Evolutionary conservation across 2,329 filamentous ascomycete genomes (phyloP).

Genomic region (Paecilomyces dactylethromorphus): DNA sequence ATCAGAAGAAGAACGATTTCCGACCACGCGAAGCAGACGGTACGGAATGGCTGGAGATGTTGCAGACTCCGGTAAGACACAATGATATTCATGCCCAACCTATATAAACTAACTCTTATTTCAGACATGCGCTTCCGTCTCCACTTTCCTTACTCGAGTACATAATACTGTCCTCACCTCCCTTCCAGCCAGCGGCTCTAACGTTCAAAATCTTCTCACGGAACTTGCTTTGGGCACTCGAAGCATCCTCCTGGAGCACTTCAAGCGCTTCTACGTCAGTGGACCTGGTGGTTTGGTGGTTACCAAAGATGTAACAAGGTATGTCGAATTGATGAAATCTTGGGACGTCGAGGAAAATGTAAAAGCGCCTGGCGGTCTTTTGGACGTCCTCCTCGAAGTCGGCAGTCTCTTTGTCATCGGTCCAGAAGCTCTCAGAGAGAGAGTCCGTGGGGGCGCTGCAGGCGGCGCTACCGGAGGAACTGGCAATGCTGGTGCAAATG

Average conservation of each 20-base stretch:
- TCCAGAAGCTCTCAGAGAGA: slow-evolving; percentile 66
- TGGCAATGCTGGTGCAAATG: slow-evolving; percentile 32
- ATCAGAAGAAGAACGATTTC: slow-evolving; percentile 85
- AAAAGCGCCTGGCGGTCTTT: slow-evolving; percentile 44
- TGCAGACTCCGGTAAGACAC: slow-evolving; percentile 62
- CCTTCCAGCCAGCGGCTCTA: slow-evolving; percentile 59
- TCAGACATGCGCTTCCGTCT: slow-evolving; percentile 70
- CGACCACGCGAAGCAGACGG: slow-evolving; percentile 71
- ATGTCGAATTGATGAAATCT: slow-evolving; percentile 74
- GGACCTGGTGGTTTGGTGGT: slow-evolving; percentile 92
- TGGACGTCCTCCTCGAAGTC: slow-evolving; percentile 88
- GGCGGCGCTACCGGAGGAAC: slow-evolving; percentile 28
- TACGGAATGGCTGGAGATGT: slow-evolving; percentile 56
- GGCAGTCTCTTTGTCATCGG: slow-evolving; percentile 94
- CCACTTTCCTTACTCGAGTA: slow-evolving; percentile 67
- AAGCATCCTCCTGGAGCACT: slow-evolving; percentile 77
- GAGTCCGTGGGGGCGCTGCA: slow-evolving; percentile 55
- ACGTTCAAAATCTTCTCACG: slow-evolving; percentile 72
- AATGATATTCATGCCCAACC: neutral
- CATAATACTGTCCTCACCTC: slow-evolving; percentile 58
- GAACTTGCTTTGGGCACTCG: slow-evolving; percentile 79
- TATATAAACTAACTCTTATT: slow-evolving; percentile 5
- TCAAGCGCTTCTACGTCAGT: slow-evolving; percentile 90
- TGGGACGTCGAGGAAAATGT: slow-evolving; percentile 69
- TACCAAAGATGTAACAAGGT: slow-evolving; percentile 91